phyloP scores from a whole-genome alignment of 495 filamentous ascomycete species.

The Aspergillus homomorphus region DNA sequence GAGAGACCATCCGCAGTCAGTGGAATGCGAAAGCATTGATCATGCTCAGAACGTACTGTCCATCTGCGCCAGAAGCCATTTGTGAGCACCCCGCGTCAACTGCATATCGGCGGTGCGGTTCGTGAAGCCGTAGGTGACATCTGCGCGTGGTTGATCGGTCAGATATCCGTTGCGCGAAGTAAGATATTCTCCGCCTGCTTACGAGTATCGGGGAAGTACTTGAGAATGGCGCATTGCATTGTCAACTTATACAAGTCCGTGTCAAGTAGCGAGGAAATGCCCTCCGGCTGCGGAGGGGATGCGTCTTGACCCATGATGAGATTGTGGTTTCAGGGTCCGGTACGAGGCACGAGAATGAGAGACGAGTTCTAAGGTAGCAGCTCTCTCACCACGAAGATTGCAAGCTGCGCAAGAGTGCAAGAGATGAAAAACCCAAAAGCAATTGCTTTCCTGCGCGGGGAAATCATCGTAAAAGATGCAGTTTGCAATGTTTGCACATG shows the following conservation, averaged over 20 bases:
- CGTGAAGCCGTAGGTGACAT: constrained; percentile 87
- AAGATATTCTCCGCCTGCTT: constrained; percentile 22
- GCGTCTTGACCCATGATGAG: constrained; percentile 31
- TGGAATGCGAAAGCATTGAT: background rate
- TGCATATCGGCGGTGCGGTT: constrained; percentile 95
- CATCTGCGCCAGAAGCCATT: constrained; percentile 82
- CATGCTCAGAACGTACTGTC: constrained; percentile 53
- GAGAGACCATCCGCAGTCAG: background rate
- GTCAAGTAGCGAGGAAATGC: constrained; percentile 88
- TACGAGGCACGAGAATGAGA: background rate
- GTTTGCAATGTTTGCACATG: constrained; percentile 37
- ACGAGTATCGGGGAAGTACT: constrained; percentile 81
- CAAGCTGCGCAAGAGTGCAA: constrained; percentile 1
- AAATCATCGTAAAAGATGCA: constrained; percentile 8
- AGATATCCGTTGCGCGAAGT: background rate
- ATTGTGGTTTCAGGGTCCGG: background rate
- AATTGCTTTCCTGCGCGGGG: constrained; percentile 16
- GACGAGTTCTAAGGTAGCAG: background rate
- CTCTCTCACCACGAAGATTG: background rate
- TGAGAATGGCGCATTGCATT: constrained; percentile 95
- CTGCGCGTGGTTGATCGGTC: constrained; percentile 27
- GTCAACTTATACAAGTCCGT: constrained; percentile 98
- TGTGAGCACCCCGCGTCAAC: constrained; percentile 74
- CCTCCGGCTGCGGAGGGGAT: constrained; percentile 49
- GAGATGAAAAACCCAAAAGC: constrained; percentile 11